Conservation (phyloP, 2,329 filamentous ascomycete genomes). For the Fusarium sp. region DNA sequence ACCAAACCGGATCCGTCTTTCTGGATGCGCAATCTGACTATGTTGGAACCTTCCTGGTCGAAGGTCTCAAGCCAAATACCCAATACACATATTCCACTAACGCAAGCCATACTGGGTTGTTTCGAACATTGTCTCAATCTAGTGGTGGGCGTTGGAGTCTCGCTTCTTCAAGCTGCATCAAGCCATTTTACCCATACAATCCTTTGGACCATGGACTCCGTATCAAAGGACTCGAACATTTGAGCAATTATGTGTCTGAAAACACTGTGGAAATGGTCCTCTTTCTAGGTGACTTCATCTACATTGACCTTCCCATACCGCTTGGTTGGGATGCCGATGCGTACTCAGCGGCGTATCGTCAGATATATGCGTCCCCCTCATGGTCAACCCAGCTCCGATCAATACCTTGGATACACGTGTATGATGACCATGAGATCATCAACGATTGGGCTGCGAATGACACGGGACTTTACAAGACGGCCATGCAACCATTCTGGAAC, state of each 20-base stretch:
- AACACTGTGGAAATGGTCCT: not conserved
- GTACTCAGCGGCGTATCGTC: not conserved
- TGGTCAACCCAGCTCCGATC: not conserved
- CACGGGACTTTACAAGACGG: not conserved
- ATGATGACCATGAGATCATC: conserved; percentile 3
- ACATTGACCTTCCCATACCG: not conserved
- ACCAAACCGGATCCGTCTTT: accelerated
- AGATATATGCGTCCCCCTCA: not conserved
- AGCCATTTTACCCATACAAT: not conserved
- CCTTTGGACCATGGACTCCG: not conserved
- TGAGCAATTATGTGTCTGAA: not conserved
- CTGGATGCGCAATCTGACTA: not conserved
- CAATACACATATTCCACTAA: not conserved
- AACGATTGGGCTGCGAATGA: conserved; percentile 1
- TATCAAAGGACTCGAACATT: not conserved
- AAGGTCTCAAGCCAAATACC: not conserved
- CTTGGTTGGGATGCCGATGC: not conserved
- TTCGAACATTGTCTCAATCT: not conserved
- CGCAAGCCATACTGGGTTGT: not conserved
- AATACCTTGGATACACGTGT: not conserved
- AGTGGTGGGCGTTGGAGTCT: not conserved
- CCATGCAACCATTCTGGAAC: not conserved
- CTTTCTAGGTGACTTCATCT: not conserved
- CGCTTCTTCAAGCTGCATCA: not conserved
- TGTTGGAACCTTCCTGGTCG: not conserved